These are phyloP conservation scores for Sarocladium kiliense DNA, from an alignment of 2,329 filamentous ascomycete species.

Conservation along the genomic window DNA sequence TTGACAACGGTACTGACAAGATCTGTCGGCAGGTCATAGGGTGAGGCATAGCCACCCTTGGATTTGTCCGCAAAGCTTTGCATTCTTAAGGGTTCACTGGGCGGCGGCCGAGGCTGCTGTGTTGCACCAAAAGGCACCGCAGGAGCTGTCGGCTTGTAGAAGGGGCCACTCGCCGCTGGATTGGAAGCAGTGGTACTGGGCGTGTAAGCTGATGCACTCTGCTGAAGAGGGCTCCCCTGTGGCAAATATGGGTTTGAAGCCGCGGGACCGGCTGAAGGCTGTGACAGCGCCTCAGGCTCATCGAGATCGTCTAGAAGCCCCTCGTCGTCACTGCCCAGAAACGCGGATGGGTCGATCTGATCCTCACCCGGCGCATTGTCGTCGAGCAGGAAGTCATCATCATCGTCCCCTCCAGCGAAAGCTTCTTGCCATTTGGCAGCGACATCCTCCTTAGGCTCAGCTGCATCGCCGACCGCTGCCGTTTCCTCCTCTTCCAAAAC, in stretches of 20 bases:
- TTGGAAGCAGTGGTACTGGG: constrained; percentile 11
- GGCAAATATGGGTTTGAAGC: constrained; percentile 42
- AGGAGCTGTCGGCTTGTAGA: constrained; percentile 20
- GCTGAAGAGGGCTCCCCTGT: constrained; percentile 23
- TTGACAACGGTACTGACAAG: constrained; percentile 52
- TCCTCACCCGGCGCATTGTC: constrained; percentile 40
- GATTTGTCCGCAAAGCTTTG: constrained; percentile 88
- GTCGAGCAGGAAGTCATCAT: constrained; percentile 58
- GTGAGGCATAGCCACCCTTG: constrained; percentile 88
- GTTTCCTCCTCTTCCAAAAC: constrained; percentile 21
- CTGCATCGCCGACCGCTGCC: constrained; percentile 23
- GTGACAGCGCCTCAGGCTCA: constrained; percentile 17
- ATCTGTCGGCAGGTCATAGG: constrained; percentile 92
- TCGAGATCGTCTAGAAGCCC: constrained; percentile 73
- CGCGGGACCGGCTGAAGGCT: constrained; percentile 4
- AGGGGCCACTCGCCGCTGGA: constrained; percentile 6
- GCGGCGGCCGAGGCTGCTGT: constrained; percentile 29
- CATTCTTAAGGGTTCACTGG: constrained; percentile 44
- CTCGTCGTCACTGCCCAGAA: constrained; percentile 80
- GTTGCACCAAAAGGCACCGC: constrained; percentile 18
- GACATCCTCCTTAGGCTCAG: constrained; percentile 49
- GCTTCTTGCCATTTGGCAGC: constrained; percentile 81
- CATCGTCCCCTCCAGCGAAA: constrained; percentile 69
- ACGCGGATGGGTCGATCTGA: constrained; percentile 55
- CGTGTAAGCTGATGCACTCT: constrained; percentile 18